A percentile compares a stretch with the other conserved stretches of the same genome.
Evolutionary conservation across 108 stramenopile genomes (phyloP).

Genomic region (Nannochloropsis gaditana): DNA sequence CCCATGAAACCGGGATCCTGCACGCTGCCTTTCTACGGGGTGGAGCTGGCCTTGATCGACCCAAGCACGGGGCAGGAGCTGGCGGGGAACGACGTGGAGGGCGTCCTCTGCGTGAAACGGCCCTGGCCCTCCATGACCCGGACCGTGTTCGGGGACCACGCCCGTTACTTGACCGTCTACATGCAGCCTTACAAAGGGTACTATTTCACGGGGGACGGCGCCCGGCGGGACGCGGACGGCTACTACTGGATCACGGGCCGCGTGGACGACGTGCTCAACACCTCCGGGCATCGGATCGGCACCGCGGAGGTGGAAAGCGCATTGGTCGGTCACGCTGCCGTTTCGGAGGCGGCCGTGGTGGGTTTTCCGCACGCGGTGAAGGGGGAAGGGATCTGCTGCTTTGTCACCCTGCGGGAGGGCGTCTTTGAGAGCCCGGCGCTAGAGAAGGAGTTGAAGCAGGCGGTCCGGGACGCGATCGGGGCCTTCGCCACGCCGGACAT

Average conservation of each 20-base stretch:
- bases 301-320: slow-evolving; percentile 66
- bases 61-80: slow-evolving; percentile 64
- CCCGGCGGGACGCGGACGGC: slow-evolving; percentile 79
- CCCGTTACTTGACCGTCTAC: slow-evolving; percentile 84
- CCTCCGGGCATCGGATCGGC: slow-evolving; percentile 67
- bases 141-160: slow-evolving; percentile 85
- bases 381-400: slow-evolving; percentile 78
- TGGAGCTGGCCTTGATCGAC: slow-evolving; percentile 73
- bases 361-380: slow-evolving; percentile 76
- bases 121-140: slow-evolving; percentile 95
- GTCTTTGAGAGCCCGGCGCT: slow-evolving; percentile 55
- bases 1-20: slow-evolving; percentile 93
- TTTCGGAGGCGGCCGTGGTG: slow-evolving; percentile 76
- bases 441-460: slow-evolving; percentile 66
- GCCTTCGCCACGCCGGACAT: slow-evolving; percentile 86
- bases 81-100: slow-evolving; percentile 65
- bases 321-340: slow-evolving; percentile 72
- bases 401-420: slow-evolving; percentile 64
- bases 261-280: slow-evolving; percentile 93
- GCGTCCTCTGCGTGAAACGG: slow-evolving; percentile 80
- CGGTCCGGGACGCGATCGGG: slow-evolving; percentile 75
- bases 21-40: slow-evolving; percentile 85
- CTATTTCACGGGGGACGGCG: slow-evolving; percentile 96
- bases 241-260: slow-evolving; percentile 94
- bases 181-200: slow-evolving; percentile 85